These are phyloP conservation scores for Coriolopsis trogii DNA, from an alignment of 1,284 basidiomycete species.

Conservation along the genomic window DNA sequence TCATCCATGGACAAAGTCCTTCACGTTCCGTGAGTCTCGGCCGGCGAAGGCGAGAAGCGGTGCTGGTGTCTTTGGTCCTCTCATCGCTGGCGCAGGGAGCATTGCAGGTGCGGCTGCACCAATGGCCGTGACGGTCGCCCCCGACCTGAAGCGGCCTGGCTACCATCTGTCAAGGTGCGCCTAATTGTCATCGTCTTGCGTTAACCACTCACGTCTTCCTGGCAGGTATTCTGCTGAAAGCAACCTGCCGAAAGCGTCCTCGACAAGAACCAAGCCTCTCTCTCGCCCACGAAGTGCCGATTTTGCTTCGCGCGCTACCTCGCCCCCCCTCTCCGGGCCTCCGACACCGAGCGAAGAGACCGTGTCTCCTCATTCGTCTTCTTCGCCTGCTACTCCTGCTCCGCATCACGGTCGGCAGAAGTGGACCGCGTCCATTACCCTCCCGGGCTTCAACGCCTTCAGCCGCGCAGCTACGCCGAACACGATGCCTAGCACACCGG, in stretches of 20 bases:
- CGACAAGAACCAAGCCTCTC: constrained; percentile 9
- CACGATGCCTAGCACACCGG: constrained; percentile 29
- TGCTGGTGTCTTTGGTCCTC: constrained; percentile 73
- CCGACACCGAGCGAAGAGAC: constrained; percentile 19
- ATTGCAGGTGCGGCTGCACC: constrained; percentile 64
- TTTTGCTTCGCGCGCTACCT: constrained; percentile 16
- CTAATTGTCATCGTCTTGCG: not conserved
- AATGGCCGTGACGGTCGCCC: constrained; percentile 54
- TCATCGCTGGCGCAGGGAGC: constrained; percentile 75
- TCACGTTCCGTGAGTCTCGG: constrained; percentile 26
- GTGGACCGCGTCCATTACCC: constrained; percentile 39
- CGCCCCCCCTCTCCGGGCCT: constrained; percentile 11
- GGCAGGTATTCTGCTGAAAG: constrained; percentile 32
- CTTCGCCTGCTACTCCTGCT: constrained; percentile 8
- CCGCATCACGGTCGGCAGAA: constrained; percentile 20
- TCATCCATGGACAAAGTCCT: constrained; percentile 17
- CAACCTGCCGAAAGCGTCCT: constrained; percentile 21
- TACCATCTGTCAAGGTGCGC: constrained; percentile 66
- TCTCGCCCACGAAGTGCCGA: constrained; percentile 29
- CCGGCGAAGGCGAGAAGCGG: constrained; percentile 56
- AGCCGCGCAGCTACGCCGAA: constrained; percentile 26
- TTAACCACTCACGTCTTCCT: not conserved
- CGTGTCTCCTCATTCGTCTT: constrained; percentile 13
- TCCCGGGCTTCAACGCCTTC: constrained; percentile 27
- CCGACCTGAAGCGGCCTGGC: constrained; percentile 68